Conservation (phyloP, 345 rosid species). For the Gossypium stocksii region DNA sequence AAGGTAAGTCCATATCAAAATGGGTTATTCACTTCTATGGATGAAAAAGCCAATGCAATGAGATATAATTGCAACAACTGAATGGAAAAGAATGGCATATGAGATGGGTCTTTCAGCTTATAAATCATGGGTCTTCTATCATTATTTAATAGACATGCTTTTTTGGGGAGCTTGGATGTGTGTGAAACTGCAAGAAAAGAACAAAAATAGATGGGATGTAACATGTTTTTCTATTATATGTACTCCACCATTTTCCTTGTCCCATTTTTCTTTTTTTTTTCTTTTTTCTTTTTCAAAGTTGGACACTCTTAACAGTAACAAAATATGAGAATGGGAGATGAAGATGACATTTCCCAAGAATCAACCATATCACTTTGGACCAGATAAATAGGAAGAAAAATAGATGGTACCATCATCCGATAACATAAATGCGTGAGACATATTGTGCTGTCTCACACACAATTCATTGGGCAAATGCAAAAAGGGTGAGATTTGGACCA, state of each 20-base stretch:
- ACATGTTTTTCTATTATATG: not conserved
- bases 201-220: constrained; percentile 25
- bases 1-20: not conserved
- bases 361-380: constrained; percentile 31
- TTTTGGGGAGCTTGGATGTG: not conserved
- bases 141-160: too few relatives aligned
- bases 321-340: constrained; percentile 30
- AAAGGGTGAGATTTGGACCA: constrained; percentile 42
- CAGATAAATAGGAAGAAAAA: constrained; percentile 32
- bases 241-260: not conserved
- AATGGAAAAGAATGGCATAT: too few relatives aligned
- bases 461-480: constrained; percentile 12
- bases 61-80: not conserved
- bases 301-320: constrained; percentile 21
- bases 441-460: constrained; percentile 27
- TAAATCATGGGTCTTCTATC: too few relatives aligned
- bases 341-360: constrained; percentile 33
- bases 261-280: too few relatives aligned
- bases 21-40: not conserved
- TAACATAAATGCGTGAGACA: constrained; percentile 15
- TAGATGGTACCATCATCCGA: constrained; percentile 10
- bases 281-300: constrained; percentile 19
- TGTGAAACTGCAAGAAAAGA: not conserved
- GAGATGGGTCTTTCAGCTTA: too few relatives aligned
- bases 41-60: not conserved